Conservation (phyloP, 164 flowering plant genomes). For the Umbilicus rupestris region DNA sequence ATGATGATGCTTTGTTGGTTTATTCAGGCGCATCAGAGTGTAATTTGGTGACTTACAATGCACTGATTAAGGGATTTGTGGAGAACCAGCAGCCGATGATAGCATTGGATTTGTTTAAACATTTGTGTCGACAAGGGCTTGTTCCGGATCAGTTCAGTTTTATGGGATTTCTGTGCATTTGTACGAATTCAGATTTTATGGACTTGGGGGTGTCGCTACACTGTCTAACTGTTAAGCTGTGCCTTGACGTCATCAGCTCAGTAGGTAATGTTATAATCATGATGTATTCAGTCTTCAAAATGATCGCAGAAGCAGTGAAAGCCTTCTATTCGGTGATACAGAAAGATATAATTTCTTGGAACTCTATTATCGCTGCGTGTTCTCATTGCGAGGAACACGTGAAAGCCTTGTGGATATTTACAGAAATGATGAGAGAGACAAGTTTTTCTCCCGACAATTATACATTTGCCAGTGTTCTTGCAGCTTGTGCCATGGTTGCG, state of each 20-base stretch:
- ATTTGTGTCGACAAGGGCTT: constrained; percentile 36
- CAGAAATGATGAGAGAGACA: constrained; percentile 25
- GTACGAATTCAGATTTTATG: constrained; percentile 22
- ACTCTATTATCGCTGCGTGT: constrained; percentile 49
- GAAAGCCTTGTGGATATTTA: constrained; percentile 36
- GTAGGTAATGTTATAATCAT: constrained; percentile 53
- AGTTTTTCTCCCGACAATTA: constrained; percentile 38
- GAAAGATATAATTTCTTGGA: constrained; percentile 67
- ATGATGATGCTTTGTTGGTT: constrained; percentile 34
- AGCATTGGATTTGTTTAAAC: constrained; percentile 37
- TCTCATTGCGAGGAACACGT: constrained; percentile 40
- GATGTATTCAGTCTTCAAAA: constrained; percentile 44
- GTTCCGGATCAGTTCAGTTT: constrained; percentile 51
- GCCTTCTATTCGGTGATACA: constrained; percentile 35
- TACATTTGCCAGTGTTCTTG: constrained; percentile 49
- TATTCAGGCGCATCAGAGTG: constrained; percentile 15
- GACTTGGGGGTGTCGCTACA: constrained; percentile 32
- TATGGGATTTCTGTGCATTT: constrained; percentile 35
- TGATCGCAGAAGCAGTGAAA: constrained; percentile 36
- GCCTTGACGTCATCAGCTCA: constrained; percentile 31
- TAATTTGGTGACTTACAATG: constrained; percentile 44
- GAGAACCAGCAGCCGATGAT: constrained; percentile 30
- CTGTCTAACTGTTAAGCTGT: constrained; percentile 42
- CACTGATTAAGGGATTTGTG: constrained; percentile 46
- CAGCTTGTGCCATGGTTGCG: constrained; percentile 52